phyloP scores from a whole-genome alignment of 805 yeast species.

The Kodamaea nitidulidarum region DNA sequence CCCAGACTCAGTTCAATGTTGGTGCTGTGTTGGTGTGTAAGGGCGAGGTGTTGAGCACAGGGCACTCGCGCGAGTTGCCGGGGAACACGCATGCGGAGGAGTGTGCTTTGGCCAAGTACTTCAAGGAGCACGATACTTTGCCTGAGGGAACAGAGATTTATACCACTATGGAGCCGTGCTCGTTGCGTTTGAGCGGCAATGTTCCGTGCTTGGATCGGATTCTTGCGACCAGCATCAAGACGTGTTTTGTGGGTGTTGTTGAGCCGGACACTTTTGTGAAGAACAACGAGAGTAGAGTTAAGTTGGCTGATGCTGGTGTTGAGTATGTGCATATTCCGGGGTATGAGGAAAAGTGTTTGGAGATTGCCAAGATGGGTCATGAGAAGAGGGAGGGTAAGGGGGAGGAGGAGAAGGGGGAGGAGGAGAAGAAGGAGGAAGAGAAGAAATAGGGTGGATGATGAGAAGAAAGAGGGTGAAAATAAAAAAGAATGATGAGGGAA shows the following conservation, averaged over 20 bases:
- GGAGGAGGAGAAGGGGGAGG: not conserved
- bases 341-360: constrained; percentile 63
- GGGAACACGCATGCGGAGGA: constrained; percentile 99
- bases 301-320: constrained; percentile 54
- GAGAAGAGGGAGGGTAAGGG: constrained; percentile 17
- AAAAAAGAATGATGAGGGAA: no score
- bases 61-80: constrained; percentile 84
- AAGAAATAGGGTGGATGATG: no score
- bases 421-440: not conserved
- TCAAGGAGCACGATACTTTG: constrained; percentile 13
- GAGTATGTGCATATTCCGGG: constrained; percentile 82
- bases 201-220: constrained; percentile 83
- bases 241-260: constrained; percentile 86
- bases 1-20: constrained; percentile 87
- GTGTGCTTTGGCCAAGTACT: constrained; percentile 80
- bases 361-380: constrained; percentile 75
- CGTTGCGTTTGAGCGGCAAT: constrained; percentile 84
- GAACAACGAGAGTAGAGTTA: constrained; percentile 59
- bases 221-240: constrained; percentile 50
- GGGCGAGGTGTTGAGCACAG: constrained; percentile 67
- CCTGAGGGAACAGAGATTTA: constrained; percentile 67
- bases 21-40: constrained; percentile 75
- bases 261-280: constrained; percentile 91
- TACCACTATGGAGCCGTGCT: constrained; percentile 98
- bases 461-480: no score